Evolutionary conservation across 257 asterid species (phyloP).

Genomic region (Nemophila menziesii): DNA sequence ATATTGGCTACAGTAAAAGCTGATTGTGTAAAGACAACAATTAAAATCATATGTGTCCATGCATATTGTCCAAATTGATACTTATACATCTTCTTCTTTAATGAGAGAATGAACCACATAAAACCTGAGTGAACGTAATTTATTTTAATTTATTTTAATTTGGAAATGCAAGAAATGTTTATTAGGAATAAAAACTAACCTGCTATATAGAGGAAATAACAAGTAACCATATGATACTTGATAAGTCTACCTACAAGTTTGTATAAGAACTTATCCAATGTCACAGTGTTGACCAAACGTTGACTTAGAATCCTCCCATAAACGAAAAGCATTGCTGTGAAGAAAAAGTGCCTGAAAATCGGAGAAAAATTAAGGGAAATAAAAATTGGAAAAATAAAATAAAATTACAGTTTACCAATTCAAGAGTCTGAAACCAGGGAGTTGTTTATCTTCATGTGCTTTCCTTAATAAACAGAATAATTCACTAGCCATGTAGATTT

Average conservation of each 20-base stretch:
- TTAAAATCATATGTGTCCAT: conserved; percentile 82
- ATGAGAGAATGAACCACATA: conserved; percentile 82
- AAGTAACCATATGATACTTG: conserved; percentile 91
- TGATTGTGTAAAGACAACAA: conserved; percentile 65
- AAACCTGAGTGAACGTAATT: conserved; percentile 42
- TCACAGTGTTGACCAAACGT: conserved; percentile 73
- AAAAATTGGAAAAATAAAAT: conserved; percentile 4
- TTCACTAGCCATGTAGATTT: conserved; percentile 88
- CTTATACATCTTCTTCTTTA: conserved; percentile 85
- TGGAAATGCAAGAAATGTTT: conserved; percentile 3
- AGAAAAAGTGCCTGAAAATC: conserved; percentile 70
- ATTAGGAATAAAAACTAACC: conserved; percentile 32
- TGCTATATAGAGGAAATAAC: conserved; percentile 74
- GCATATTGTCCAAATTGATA: conserved; percentile 89
- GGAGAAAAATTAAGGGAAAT: background rate
- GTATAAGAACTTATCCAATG: conserved; percentile 54
- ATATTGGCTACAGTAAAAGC: conserved; percentile 75
- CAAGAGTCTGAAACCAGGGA: conserved; percentile 93
- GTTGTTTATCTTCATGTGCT: conserved; percentile 79
- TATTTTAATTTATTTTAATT: no score
- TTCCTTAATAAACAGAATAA: conserved; percentile 72
- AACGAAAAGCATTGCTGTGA: conserved; percentile 73
- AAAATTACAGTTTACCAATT: conserved; percentile 47
- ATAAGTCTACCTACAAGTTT: conserved; percentile 56
- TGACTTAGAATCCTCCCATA: conserved; percentile 83